Base-by-base conservation (phyloP, 306 rosid species). In the Luffa aegyptiaca region DNA sequence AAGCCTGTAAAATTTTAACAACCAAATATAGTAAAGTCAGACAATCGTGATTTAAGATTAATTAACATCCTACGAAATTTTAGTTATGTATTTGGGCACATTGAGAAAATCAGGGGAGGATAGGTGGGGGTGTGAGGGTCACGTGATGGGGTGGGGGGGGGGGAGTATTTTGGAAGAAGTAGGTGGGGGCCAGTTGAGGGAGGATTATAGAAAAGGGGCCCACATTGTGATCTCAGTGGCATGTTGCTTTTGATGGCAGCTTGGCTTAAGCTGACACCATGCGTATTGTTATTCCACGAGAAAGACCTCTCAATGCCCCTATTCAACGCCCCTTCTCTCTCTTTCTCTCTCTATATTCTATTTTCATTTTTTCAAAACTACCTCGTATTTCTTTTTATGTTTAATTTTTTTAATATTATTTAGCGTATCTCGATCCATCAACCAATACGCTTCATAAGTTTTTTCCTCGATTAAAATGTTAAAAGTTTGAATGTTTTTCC, bases 241-340 rank as follows among this genome's bases (percentile, higher is more conserved):
- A 85, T 80, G 91, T 85, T 91, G 90, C 89, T 89, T 87, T 91
- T 84, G 77, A 58, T 62, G 36, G 91, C 88, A 86, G 88, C 87
- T 81, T 74, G 41, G 85, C 82, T 74, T 80, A 56, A 59, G 73
- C 89, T 84, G 86, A 85, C 89, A 86, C 75, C 66, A 74, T 52
- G 78, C 62, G 44, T 48, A 74, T 74, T 9, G 39, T 42, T 35
- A 61, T 76, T 8, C 26, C 36, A 52, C 62, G 88, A 83, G 82
- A 81, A 33, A 77, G 89, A 86, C 89, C 73, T 82, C 80, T 48
- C 89, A 52, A 45, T 84, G 84, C 76, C 18, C 57, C 51, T 37
- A 65, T 65, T 65, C 73, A 62, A 65, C 45, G 13, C 17, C 41
- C 17, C 46, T 26, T 36, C 36, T 45, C 73, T 57, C 26, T 56